phyloP scores from a whole-genome alignment of 805 yeast species.

The Blastobotrys mokoenaii region DNA sequence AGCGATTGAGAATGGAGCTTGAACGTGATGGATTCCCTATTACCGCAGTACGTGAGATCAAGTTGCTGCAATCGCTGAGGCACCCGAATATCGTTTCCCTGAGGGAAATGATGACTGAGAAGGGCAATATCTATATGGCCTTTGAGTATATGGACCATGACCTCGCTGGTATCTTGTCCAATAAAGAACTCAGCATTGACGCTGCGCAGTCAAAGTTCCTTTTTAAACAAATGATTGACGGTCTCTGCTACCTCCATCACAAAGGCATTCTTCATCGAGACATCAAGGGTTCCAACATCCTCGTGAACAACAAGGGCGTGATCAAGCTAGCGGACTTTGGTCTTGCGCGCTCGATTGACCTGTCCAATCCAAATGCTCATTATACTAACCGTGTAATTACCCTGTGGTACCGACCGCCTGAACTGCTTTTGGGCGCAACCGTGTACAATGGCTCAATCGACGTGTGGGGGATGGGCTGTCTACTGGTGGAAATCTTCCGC shows the following conservation, averaged over 20 bases:
- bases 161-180: conserved; percentile 76
- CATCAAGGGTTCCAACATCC: conserved; percentile 87
- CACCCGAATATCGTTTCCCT: conserved; percentile 78
- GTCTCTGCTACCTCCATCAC: conserved; percentile 72
- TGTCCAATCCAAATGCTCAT: conserved; percentile 43
- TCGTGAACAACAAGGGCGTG: conserved; percentile 63
- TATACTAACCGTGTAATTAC: conserved; percentile 95
- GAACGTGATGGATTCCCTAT: conserved; percentile 96
- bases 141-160: conserved; percentile 94
- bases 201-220: conserved; percentile 72
- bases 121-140: conserved; percentile 69
- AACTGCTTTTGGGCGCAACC: conserved; percentile 81
- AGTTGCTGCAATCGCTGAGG: conserved; percentile 70
- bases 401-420: conserved; percentile 97
- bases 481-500: conserved; percentile 72
- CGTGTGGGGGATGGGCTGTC: conserved; percentile 95
- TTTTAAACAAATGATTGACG: conserved; percentile 65
- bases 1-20: conserved; percentile 70
- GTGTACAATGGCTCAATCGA: conserved; percentile 87
- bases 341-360: conserved; percentile 48
- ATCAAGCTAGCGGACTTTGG: conserved; percentile 95
- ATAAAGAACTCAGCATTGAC: conserved; percentile 54
- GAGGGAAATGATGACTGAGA: conserved; percentile 82
- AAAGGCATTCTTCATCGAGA: conserved; percentile 69
- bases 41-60: conserved; percentile 88